Conservation (phyloP, 1,284 basidiomycete species). For the Cryptococcus neoformans region DNA sequence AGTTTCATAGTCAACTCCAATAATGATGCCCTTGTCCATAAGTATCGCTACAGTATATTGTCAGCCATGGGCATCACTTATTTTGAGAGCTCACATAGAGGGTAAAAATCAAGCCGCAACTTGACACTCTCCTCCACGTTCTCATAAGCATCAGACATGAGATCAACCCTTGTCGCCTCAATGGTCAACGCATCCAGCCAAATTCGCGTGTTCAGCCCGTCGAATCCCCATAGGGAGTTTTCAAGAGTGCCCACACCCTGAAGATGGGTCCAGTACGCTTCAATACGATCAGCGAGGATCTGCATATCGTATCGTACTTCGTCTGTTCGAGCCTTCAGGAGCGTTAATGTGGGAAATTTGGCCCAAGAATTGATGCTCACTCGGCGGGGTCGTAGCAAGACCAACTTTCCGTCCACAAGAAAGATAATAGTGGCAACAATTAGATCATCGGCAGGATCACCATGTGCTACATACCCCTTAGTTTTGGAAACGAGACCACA, state of each 20-base stretch:
- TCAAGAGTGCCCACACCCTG: conserved; percentile 88
- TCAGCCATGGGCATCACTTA: background rate
- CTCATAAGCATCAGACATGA: conserved; percentile 53
- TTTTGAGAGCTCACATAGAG: conserved; percentile 66
- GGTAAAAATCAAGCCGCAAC: conserved; percentile 90
- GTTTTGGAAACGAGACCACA: background rate
- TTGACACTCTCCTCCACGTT: conserved; percentile 88
- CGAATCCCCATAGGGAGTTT: conserved; percentile 97
- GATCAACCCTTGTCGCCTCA: conserved; percentile 57
- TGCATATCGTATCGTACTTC: conserved; percentile 95
- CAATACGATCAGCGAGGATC: conserved; percentile 90
- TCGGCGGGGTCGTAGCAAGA: conserved; percentile 79
- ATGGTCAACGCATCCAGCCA: conserved; percentile 96
- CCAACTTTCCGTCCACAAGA: conserved; percentile 89
- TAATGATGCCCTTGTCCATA: conserved; percentile 98
- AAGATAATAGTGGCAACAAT: conserved; percentile 93
- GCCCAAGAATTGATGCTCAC: conserved; percentile 45
- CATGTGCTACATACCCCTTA: conserved; percentile 62
- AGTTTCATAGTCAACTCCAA: conserved; percentile 88
- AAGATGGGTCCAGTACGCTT: conserved; percentile 98
- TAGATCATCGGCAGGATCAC: conserved; percentile 91
- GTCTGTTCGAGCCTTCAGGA: conserved; percentile 65
- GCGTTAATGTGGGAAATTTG: background rate
- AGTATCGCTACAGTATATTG: conserved; percentile 65
- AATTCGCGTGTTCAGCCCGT: conserved; percentile 81